Conservation (phyloP, 257 asterid genomes). For the Hygrophila difformis region DNA sequence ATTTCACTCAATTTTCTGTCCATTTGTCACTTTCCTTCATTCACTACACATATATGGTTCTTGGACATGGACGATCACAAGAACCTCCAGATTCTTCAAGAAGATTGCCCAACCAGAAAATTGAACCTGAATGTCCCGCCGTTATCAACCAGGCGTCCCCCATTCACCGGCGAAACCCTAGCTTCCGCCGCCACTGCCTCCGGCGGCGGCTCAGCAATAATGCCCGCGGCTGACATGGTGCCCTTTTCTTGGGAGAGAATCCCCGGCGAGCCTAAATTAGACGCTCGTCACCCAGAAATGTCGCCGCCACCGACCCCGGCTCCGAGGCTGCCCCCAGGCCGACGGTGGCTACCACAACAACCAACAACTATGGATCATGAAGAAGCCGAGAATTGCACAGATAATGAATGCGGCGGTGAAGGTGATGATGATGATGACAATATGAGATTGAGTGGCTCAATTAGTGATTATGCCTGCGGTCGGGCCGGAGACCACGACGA, state of each 20-base stretch:
- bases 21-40: no score
- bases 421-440: no score
- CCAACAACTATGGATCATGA: not conserved
- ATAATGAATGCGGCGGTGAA: not conserved
- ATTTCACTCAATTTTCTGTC: no score
- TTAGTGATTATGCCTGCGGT: conserved; percentile 2
- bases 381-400: not conserved
- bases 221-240: conserved; percentile 29
- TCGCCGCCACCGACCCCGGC: conserved; percentile 20
- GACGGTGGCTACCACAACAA: conserved; percentile 22
- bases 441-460: conserved; percentile 11
- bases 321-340: conserved; percentile 48
- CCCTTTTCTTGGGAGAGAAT: conserved; percentile 79
- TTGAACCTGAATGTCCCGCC: conserved; percentile 63
- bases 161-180: conserved; percentile 2
- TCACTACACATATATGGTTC: no score
- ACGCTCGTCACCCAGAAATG: not conserved
- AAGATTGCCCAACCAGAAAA: conserved; percentile 32
- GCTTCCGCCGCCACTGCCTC: not conserved
- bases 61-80: conserved; percentile 34
- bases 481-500: conserved; percentile 8
- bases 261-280: conserved; percentile 67
- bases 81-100: conserved; percentile 25
- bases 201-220: no score
- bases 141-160: conserved; percentile 44